These are phyloP conservation scores for Ampelocalamus luodianensis DNA, from an alignment of 176 grass and related monocot species.

Conservation along the genomic window DNA sequence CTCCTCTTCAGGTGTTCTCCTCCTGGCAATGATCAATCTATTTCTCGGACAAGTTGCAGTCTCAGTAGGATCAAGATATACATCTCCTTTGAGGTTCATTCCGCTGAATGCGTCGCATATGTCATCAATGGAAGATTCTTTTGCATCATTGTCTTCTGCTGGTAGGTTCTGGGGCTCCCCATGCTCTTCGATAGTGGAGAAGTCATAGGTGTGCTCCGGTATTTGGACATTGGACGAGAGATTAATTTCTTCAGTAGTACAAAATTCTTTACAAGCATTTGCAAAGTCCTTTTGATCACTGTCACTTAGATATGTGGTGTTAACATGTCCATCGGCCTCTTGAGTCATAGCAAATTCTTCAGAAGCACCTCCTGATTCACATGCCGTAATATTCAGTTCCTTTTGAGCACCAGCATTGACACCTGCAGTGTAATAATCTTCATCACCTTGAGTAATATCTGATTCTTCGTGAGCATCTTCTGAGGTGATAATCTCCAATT, in stretches of 20 bases:
- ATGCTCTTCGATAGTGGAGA: background rate
- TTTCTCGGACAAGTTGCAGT: conserved; percentile 39
- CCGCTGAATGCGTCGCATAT: conserved; percentile 56
- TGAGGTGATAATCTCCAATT: background rate
- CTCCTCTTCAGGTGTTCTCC: conserved; percentile 54
- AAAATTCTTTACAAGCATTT: conserved; percentile 29
- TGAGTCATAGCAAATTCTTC: conserved; percentile 21
- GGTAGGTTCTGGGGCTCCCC: background rate
- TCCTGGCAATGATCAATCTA: conserved; percentile 63
- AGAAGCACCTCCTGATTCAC: conserved; percentile 1
- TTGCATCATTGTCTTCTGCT: conserved; percentile 30
- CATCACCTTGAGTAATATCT: conserved; percentile 5
- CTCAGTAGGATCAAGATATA: conserved; percentile 53
- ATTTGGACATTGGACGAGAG: background rate
- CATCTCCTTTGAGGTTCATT: conserved; percentile 64
- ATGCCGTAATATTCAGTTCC: background rate
- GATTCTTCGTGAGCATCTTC: conserved; percentile 27
- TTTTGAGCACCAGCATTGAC: background rate
- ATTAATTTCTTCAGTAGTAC: background rate
- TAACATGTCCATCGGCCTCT: background rate
- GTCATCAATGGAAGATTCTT: conserved; percentile 55
- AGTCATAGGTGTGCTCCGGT: background rate
- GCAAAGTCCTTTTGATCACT: conserved; percentile 2
- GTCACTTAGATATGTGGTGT: background rate
- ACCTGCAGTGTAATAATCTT: background rate